Conservation (phyloP, 2,329 filamentous ascomycete genomes). For the Amesomyces nigricolor region DNA sequence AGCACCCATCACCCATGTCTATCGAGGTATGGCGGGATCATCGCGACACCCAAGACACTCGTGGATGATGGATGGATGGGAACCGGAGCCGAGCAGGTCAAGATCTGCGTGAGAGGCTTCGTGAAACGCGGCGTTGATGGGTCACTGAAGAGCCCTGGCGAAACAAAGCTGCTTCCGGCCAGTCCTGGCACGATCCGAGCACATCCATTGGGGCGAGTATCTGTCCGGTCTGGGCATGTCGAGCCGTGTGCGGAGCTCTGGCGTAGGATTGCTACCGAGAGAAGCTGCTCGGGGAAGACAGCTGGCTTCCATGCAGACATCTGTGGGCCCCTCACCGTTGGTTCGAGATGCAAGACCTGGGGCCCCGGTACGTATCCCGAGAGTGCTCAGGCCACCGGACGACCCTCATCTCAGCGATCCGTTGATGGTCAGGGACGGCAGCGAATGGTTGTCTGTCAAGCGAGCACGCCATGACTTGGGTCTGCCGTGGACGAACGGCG, state of each 20-base stretch:
- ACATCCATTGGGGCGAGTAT: constrained; percentile 19
- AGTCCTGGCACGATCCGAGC: constrained; percentile 22
- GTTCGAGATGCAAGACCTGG: constrained; percentile 5
- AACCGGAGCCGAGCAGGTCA: constrained; percentile 18
- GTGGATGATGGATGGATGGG: constrained; percentile 10
- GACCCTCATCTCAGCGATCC: constrained; percentile 10
- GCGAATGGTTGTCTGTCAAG: constrained; percentile 12
- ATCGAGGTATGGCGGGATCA: constrained; percentile 23
- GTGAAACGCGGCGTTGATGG: constrained; percentile 13
- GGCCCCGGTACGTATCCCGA: background rate
- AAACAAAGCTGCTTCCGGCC: constrained; percentile 14
- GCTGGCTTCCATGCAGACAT: constrained; percentile 23
- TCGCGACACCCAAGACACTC: constrained; percentile 19
- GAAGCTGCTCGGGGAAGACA: constrained; percentile 17
- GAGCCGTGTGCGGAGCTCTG: constrained; percentile 21
- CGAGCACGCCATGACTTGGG: constrained; percentile 14
- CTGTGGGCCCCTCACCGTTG: constrained; percentile 9
- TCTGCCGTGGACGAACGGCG: background rate
- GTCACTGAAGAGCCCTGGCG: background rate
- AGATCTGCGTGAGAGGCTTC: constrained; percentile 1
- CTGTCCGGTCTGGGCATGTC: constrained; percentile 24
- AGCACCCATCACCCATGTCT: constrained; percentile 27
- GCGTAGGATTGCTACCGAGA: constrained; percentile 18
- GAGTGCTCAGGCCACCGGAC: constrained; percentile 9
- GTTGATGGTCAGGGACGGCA: constrained; percentile 8